Conservation (phyloP, 306 rosid species). For the Betula pendula region DNA sequence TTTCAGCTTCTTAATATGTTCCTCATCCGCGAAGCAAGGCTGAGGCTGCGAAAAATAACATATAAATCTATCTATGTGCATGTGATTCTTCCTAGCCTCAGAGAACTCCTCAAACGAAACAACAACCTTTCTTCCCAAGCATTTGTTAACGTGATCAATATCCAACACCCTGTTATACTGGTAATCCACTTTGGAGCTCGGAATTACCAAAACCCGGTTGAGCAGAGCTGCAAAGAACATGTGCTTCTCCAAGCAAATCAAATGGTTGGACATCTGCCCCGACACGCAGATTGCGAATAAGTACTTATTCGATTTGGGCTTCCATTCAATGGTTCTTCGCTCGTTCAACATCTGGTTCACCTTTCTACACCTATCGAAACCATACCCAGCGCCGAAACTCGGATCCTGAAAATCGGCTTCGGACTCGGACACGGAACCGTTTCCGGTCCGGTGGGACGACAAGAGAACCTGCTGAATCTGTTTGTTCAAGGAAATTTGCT, state of each 20-base stretch:
- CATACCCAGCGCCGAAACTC: slow-evolving; percentile 37
- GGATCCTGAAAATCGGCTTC: slow-evolving; percentile 38
- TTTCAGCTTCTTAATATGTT: slow-evolving; percentile 61
- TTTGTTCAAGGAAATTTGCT: slow-evolving; percentile 67
- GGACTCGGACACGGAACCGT: slow-evolving; percentile 28
- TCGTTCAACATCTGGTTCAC: slow-evolving; percentile 59
- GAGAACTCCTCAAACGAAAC: slow-evolving; percentile 73
- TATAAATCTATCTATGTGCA: slow-evolving; percentile 67
- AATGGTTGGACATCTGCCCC: slow-evolving; percentile 93
- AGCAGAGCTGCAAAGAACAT: slow-evolving; percentile 93
- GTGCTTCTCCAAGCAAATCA: slow-evolving; percentile 95
- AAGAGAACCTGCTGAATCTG: slow-evolving; percentile 72
- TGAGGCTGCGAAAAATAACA: slow-evolving; percentile 77
- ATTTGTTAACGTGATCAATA: slow-evolving; percentile 70
- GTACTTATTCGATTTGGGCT: slow-evolving; percentile 63
- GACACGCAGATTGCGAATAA: slow-evolving; percentile 80
- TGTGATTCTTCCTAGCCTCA: slow-evolving; percentile 55
- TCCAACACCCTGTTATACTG: slow-evolving; percentile 74
- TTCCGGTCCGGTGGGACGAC: slow-evolving; percentile 55
- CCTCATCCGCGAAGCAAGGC: slow-evolving; percentile 79
- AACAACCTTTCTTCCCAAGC: slow-evolving; percentile 81
- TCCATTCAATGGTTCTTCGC: slow-evolving; percentile 79
- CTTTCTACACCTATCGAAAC: slow-evolving; percentile 56
- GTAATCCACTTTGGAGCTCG: slow-evolving; percentile 76
- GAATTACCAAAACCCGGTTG: slow-evolving; percentile 73